Conservation (phyloP, 2,329 filamentous ascomycete genomes). For the Harringtonia aguacate region DNA sequence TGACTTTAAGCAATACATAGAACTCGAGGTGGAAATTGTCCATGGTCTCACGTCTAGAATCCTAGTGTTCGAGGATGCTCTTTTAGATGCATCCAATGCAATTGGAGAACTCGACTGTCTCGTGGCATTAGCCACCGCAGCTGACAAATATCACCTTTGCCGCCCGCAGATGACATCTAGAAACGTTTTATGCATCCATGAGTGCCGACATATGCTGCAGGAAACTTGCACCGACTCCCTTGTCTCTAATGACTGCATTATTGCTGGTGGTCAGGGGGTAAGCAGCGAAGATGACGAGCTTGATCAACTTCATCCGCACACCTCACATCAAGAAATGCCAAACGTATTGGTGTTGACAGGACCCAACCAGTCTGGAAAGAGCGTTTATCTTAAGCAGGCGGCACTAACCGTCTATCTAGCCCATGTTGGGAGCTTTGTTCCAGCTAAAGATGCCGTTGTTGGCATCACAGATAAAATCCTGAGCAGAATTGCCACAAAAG, state of each 20-base stretch:
- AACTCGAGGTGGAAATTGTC: conserved; percentile 70
- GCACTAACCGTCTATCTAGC: conserved; percentile 87
- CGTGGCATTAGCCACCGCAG: conserved; percentile 68
- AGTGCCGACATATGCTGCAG: conserved; percentile 79
- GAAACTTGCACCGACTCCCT: conserved; percentile 73
- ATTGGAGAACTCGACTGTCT: conserved; percentile 83
- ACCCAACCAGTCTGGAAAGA: conserved; percentile 95
- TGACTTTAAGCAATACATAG: conserved; percentile 41
- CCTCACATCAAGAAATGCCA: conserved; percentile 24
- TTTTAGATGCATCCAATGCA: conserved; percentile 62
- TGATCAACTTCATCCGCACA: background rate
- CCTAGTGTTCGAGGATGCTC: conserved; percentile 54
- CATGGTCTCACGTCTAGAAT: conserved; percentile 64
- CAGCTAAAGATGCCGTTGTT: conserved; percentile 63
- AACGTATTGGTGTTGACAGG: conserved; percentile 78
- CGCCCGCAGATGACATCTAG: conserved; percentile 58
- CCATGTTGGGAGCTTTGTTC: conserved; percentile 87
- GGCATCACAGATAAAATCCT: conserved; percentile 90
- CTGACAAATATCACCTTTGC: conserved; percentile 60
- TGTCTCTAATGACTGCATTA: conserved; percentile 69
- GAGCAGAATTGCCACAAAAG: conserved; percentile 69
- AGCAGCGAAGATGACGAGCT: conserved; percentile 9
- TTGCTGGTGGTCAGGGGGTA: conserved; percentile 49
- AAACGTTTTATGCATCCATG: conserved; percentile 63
- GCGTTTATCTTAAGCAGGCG: conserved; percentile 86